A percentile compares a stretch with the other conserved stretches of the same genome.
Conservation (phyloP, 257 asterid genomes). For the Salvia rosmarinus region DNA sequence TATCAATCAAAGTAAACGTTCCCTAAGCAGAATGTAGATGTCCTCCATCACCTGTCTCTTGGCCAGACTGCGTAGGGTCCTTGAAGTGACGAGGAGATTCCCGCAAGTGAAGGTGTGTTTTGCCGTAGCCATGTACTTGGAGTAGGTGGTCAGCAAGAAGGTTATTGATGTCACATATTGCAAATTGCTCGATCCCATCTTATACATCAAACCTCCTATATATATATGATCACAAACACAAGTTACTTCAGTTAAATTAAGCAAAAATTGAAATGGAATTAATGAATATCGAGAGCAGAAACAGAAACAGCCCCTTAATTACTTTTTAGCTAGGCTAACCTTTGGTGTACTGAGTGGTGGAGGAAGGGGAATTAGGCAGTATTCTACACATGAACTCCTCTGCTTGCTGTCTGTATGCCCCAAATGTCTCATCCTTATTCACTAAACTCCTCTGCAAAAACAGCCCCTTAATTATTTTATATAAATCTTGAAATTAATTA, state of each 20-base stretch:
- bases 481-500: no score
- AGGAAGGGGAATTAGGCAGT: constrained; percentile 69
- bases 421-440: constrained; percentile 49
- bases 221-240: no score
- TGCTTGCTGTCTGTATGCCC: constrained; percentile 52
- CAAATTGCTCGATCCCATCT: constrained; percentile 65
- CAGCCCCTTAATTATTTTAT: no score
- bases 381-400: constrained; percentile 77
- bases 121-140: constrained; percentile 77
- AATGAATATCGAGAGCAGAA: no score
- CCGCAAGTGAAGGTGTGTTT: constrained; percentile 66
- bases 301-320: no score
- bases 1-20: no score
- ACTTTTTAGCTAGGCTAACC: constrained; percentile 34
- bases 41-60: constrained; percentile 51
- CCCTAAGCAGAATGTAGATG: no score
- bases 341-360: constrained; percentile 69
- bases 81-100: constrained; percentile 42
- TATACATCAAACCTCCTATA: constrained; percentile 73
- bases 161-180: constrained; percentile 81
- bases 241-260: no score
- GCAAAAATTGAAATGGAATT: no score
- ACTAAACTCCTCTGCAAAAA: constrained; percentile 57
- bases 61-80: constrained; percentile 51
- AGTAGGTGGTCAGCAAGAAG: constrained; percentile 72